Percentiles rank a stretch among this genome's conserved stretches.
Conservation (phyloP, 345 rosid genomes). For the Lumnitzera littorea region DNA sequence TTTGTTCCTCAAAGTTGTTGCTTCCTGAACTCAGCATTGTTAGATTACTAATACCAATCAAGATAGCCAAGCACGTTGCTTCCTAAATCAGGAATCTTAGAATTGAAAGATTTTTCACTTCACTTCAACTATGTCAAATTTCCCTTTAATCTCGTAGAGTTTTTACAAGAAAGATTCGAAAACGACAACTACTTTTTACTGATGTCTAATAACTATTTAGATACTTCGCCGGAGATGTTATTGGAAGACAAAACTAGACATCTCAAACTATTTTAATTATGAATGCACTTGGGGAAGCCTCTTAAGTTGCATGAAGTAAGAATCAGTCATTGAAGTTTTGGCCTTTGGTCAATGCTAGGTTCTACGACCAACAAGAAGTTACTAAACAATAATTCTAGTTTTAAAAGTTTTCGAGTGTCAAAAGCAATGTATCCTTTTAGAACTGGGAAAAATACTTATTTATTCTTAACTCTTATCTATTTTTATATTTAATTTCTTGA, state of each 20-base stretch:
- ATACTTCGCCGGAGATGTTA: constrained; percentile 13
- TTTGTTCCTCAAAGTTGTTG: neutral
- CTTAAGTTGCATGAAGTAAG: constrained; percentile 16
- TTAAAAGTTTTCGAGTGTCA: no score
- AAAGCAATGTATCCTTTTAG: no score
- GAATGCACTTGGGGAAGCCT: constrained; percentile 17
- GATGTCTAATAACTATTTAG: constrained; percentile 9
- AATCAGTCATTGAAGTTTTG: fast-evolving
- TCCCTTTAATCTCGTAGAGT: neutral
- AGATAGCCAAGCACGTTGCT: neutral
- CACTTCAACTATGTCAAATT: neutral
- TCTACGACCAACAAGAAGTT: no score
- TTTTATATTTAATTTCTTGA: no score
- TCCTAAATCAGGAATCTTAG: neutral
- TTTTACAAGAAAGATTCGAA: constrained; percentile 5
- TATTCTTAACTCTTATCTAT: no score
- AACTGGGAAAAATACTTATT: no score
- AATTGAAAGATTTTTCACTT: neutral
- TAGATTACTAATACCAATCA: neutral
- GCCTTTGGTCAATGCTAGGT: neutral
- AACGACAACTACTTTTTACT: neutral
- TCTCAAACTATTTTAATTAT: neutral
- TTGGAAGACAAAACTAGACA: constrained; percentile 7
- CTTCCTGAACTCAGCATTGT: neutral
- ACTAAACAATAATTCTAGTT: no score